Percentiles rank a stretch among this genome's conserved stretches.
phyloP scores from a whole-genome alignment of 176 grass and related monocot genomes.

The Carex myosuroides region DNA sequence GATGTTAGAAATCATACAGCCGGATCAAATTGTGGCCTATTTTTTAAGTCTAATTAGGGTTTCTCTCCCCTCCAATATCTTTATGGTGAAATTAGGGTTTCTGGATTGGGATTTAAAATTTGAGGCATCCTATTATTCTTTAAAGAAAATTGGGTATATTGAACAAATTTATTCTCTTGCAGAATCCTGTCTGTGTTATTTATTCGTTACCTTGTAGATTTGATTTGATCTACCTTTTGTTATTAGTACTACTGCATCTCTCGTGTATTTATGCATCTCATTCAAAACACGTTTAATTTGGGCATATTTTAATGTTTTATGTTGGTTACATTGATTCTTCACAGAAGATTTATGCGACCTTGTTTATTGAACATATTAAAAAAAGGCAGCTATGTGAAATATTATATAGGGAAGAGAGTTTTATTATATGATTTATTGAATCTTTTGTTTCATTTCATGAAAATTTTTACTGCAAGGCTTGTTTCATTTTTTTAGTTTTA shows the following conservation, averaged over 20 bases:
- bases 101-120: neutral
- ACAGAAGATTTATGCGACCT: neutral
- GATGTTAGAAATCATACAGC: neutral
- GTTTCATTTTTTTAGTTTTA: neutral
- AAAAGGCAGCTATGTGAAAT: neutral
- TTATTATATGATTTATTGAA: neutral
- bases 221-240: slow-evolving; percentile 11
- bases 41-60: neutral
- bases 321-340: neutral
- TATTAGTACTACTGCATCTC: neutral
- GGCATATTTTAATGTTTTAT: neutral
- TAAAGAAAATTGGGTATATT: neutral
- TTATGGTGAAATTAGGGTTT: neutral
- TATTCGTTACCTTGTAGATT: neutral
- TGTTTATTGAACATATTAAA: neutral
- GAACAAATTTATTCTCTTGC: neutral
- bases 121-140: neutral
- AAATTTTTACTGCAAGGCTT: neutral
- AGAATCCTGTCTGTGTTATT: neutral
- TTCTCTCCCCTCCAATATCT: neutral
- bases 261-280: neutral
- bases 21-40: neutral
- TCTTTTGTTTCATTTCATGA: neutral
- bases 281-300: neutral
- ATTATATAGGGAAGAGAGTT: neutral